These are phyloP conservation scores for Candida namnaoensis DNA, from an alignment of 805 yeast genomes.

Conservation along the genomic window DNA sequence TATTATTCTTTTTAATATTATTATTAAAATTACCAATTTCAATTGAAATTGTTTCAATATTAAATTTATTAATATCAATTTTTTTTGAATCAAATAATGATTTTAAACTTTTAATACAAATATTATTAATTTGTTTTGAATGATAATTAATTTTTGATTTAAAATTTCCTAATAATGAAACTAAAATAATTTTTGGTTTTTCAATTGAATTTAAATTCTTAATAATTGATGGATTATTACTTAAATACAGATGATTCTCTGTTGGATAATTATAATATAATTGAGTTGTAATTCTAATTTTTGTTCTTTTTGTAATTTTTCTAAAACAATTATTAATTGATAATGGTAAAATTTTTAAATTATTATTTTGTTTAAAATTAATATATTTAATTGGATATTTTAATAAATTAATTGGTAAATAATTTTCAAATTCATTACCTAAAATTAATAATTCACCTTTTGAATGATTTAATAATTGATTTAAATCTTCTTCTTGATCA, in stretches of 20 bases:
- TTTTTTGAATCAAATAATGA: too few relatives aligned
- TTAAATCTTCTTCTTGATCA: too few relatives aligned
- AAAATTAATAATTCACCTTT: conserved; percentile 14
- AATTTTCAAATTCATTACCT: conserved; percentile 9
- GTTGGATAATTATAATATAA: conserved; percentile 27
- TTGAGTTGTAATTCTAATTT: conserved; percentile 23
- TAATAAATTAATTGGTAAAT: conserved; percentile 10
- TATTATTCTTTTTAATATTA: too few relatives aligned
- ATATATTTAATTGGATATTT: conserved; percentile 7
- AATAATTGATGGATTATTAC: conserved; percentile 5
- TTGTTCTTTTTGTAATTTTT: conserved; percentile 22
- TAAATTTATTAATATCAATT: too few relatives aligned
- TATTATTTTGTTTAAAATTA: background rate
- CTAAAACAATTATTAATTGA: conserved; percentile 17
- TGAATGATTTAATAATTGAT: background rate
- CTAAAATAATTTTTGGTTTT: too few relatives aligned
- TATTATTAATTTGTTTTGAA: too few relatives aligned
- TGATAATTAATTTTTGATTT: background rate
- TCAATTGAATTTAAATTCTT: too few relatives aligned
- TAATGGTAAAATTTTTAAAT: conserved; percentile 13
- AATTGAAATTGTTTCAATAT: background rate
- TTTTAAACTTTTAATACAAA: too few relatives aligned
- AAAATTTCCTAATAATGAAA: background rate
- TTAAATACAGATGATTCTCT: conserved; percentile 27
- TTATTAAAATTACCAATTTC: background rate